Base-by-base conservation (phyloP, 1,139 yeast species). In the Pneumocystis carinii region DNA sequence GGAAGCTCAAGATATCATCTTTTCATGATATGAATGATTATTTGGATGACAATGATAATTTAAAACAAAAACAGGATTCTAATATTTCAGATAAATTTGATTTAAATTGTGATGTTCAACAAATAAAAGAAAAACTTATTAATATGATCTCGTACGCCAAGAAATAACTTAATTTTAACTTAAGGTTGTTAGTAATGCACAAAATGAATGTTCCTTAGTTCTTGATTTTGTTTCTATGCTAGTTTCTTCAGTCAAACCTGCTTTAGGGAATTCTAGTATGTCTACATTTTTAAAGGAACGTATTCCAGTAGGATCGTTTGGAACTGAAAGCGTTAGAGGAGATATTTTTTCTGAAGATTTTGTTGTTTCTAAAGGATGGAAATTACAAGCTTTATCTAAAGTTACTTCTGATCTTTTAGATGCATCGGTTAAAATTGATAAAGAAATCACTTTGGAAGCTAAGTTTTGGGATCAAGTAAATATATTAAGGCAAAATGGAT, bases 181-280 rank as follows among this genome's bases (percentile, higher is more conserved):
- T 37, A 37, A 57, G 12, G 10, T 24, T 57, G 3, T 90, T 39
- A 69, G 82, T 78, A 65, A 74, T 2, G 96, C 98, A 0, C 77
- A 87, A 69, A 92, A 92, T 72, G 97, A 92, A 71, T 84, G 95
- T 0, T 90, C 96, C 0, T 75, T 92, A 58, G 85, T 96, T 0
- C 76, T 90, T 65, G 98, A 92, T 71, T 87, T 90, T 69, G 86
- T 90, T 1, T 88, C 96, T 1, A 77, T 92, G 65, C 75, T 94
- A 64, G 78, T 92, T 60, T 86, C 96, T n/a, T 81, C 89, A 17
- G 82, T 83, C 14, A 80, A 92, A 66, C 96, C 96, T 1, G 86
- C 87, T 29, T 85, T 92, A 1, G 96, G 94, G 1, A 81, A 86
- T 56, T 80, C 90, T 2, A 87, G 97, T 3, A 88, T 92, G 83